These are phyloP conservation scores for Candida caryicola DNA, from an alignment of 805 yeast genomes.

Conservation along the genomic window DNA sequence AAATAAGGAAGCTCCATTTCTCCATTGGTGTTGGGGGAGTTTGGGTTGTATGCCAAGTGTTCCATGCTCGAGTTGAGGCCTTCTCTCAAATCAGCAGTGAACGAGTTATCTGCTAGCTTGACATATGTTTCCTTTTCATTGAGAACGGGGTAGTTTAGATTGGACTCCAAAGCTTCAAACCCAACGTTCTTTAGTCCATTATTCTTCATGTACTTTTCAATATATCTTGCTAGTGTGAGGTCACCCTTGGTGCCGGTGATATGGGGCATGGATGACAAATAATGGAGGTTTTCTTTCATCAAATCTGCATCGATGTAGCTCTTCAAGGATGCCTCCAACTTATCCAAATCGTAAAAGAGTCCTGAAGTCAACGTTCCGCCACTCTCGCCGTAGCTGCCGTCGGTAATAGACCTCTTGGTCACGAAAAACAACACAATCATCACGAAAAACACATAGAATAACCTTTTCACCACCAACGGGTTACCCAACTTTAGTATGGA, in stretches of 20 bases:
- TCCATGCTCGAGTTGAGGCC: slow-evolving; percentile 29
- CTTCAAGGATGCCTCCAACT: slow-evolving; percentile 48
- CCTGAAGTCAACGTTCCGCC: slow-evolving; percentile 48
- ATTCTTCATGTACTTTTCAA: slow-evolving; percentile 55
- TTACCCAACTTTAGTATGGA: slow-evolving; percentile 70
- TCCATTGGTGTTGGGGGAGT: slow-evolving; percentile 53
- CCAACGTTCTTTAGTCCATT: slow-evolving; percentile 55
- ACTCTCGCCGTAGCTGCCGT: slow-evolving; percentile 36
- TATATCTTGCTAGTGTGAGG: slow-evolving; percentile 62
- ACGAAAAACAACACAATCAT: slow-evolving; percentile 57
- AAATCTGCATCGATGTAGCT: slow-evolving; percentile 50
- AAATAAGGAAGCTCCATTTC: slow-evolving; percentile 51
- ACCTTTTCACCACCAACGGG: slow-evolving; percentile 76
- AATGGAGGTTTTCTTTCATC: slow-evolving; percentile 66
- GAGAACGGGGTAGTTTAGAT: slow-evolving; percentile 60
- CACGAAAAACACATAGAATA: slow-evolving; percentile 66
- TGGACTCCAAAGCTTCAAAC: slow-evolving; percentile 50
- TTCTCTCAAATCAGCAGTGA: slow-evolving; percentile 40
- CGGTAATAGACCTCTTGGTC: slow-evolving; percentile 52
- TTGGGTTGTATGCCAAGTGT: slow-evolving; percentile 61
- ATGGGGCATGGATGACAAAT: slow-evolving; percentile 79
- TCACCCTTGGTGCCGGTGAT: slow-evolving; percentile 88
- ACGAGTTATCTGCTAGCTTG: slow-evolving; percentile 31
- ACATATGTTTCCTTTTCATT: slow-evolving; percentile 26
- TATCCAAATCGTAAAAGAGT: slow-evolving; percentile 59